These are phyloP conservation scores for Suillus discolor DNA, from an alignment of 768 basidiomycete species.

Conservation along the genomic window DNA sequence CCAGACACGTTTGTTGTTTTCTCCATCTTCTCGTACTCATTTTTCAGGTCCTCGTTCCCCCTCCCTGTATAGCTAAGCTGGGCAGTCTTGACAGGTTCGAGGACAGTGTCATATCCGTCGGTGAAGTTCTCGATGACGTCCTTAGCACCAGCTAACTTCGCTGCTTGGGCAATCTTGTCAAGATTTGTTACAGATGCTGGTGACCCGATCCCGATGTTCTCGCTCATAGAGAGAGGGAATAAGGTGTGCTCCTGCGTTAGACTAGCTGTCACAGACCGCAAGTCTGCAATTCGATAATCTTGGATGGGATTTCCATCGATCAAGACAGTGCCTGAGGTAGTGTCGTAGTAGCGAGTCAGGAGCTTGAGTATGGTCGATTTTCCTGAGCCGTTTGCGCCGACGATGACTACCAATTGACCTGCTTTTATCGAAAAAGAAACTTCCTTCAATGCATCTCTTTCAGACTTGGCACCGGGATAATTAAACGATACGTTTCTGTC, in stretches of 20 bases:
- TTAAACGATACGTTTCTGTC: constrained; percentile 52
- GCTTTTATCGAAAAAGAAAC: constrained; percentile 33
- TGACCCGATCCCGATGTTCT: constrained; percentile 43
- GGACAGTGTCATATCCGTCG: constrained; percentile 40
- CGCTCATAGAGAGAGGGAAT: constrained; percentile 40
- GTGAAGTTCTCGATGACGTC: constrained; percentile 41
- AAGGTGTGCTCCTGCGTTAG: constrained; percentile 43
- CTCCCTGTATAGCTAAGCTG: constrained; percentile 29
- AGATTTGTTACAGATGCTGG: constrained; percentile 19
- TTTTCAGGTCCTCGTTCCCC: constrained; percentile 17
- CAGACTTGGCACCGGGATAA: constrained; percentile 46
- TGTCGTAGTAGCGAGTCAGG: constrained; percentile 36
- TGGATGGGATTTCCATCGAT: constrained; percentile 40
- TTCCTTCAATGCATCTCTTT: constrained; percentile 24
- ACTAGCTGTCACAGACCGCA: constrained; percentile 43
- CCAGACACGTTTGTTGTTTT: constrained; percentile 29
- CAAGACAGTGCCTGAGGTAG: constrained; percentile 38
- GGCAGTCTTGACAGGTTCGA: constrained; percentile 34
- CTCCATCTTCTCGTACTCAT: constrained; percentile 21
- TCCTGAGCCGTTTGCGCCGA: constrained; percentile 37
- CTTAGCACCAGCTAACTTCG: constrained; percentile 41
- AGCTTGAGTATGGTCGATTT: constrained; percentile 44
- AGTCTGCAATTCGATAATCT: constrained; percentile 30
- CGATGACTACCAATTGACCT: constrained; percentile 38
- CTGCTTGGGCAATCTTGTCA: constrained; percentile 21